Base-by-base conservation (phyloP, 2,329 filamentous ascomycete genomes). In the Aureobasidium lini region DNA sequence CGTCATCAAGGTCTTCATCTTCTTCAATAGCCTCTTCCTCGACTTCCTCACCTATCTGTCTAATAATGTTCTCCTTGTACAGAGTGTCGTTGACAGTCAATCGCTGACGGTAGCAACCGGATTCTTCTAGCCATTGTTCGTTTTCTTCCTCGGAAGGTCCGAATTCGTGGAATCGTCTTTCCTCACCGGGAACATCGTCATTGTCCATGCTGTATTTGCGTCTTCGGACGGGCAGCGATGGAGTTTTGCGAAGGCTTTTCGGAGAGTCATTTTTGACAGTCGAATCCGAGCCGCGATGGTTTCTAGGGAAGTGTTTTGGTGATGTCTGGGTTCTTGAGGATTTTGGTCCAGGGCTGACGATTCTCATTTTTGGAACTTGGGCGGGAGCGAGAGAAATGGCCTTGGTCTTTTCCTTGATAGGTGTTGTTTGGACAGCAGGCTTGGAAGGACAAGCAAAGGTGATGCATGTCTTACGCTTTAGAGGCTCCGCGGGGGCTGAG, bases 21-120 rank as follows among this genome's bases (percentile, higher is more conserved):
- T 87, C 84, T 59, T 88, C 79, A 9, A 87, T 77, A 4, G 86
- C 92, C 73, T 97, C 94, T 67, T 95, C 90, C 69, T 97, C 94
- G 1, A 86, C 94, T 73, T 99, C 93, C 69, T 90, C 87, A 49
- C 86, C 93, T 29, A 97, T 76, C 62, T 88, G 86, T 50, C 93
- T 87, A 63, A 99, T 94, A 32, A 84, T 85, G 63, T 90, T 91
- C 74, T 99, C 94, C 73, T 95, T 95, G 71, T 84, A 82, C 64
- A 99, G 80, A 4, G 92, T 95, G 70, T 97, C 94, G 65, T 87
- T 85, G 64, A 99, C 86, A 4, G 92, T 97, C 40, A 99, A 79
- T 68, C 89, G 90, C 52, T 81, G 81, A 59, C 81, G 80, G 64
- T 84, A 78, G 34, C 83, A 81, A 7, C 81, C 79, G 36, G 83